Conservation (phyloP, 2,329 filamentous ascomycete genomes). For the Falciphora oryzae region DNA sequence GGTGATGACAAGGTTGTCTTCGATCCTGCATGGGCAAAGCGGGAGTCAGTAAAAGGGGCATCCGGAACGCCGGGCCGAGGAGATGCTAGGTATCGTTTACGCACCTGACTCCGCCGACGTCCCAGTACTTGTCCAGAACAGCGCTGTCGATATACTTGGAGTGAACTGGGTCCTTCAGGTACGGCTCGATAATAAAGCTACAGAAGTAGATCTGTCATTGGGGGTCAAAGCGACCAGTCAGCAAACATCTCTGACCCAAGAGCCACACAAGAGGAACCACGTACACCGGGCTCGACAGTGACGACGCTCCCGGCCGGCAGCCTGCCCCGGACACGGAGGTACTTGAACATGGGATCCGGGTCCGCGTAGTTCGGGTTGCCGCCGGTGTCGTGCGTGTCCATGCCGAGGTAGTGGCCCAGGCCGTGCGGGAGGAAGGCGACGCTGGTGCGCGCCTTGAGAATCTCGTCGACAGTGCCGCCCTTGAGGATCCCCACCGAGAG, state of each 20-base stretch:
- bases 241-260: not conserved
- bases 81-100: constrained; percentile 23
- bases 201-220: constrained; percentile 72
- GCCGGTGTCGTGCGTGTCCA: constrained; percentile 87
- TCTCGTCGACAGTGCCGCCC: constrained; percentile 54
- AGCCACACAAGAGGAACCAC: constrained; percentile 23
- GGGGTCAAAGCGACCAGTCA: not conserved
- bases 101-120: constrained; percentile 67
- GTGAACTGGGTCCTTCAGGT: constrained; percentile 65
- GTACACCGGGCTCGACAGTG: constrained; percentile 87
- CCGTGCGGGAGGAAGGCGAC: constrained; percentile 91
- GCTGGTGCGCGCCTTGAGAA: constrained; percentile 73
- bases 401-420: constrained; percentile 82
- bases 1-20: constrained; percentile 61
- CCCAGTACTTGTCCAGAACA: constrained; percentile 75
- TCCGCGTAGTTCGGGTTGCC: constrained; percentile 75
- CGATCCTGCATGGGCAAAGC: constrained; percentile 34
- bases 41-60: not conserved
- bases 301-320: constrained; percentile 78
- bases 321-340: constrained; percentile 70
- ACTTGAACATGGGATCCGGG: constrained; percentile 77
- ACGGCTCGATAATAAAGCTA: constrained; percentile 79
- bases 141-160: constrained; percentile 69
- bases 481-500: constrained; percentile 69
- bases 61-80: not conserved